These are phyloP conservation scores for Vitis hybrid DNA, from an alignment of 177 flowering plant species.

Conservation along the genomic window DNA sequence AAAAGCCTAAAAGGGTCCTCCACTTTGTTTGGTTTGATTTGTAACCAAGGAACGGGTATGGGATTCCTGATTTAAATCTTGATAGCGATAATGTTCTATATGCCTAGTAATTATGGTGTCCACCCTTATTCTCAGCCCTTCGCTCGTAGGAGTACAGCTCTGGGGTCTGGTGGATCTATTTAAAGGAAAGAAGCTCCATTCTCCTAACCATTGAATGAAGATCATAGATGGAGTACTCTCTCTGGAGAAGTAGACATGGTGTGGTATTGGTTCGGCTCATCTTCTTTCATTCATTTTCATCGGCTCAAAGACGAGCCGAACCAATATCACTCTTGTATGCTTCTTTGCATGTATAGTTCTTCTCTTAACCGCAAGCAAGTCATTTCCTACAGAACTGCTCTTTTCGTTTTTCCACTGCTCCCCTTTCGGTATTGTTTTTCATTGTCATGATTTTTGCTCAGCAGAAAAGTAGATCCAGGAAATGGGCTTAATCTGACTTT, in stretches of 20 bases:
- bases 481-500: too few relatives aligned
- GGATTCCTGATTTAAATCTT: constrained; percentile 9
- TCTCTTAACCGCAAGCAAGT: too few relatives aligned
- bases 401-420: too few relatives aligned
- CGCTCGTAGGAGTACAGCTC: too few relatives aligned
- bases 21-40: not conserved
- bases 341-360: constrained; percentile 10
- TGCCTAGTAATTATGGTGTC: not conserved
- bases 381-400: too few relatives aligned
- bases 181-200: constrained; percentile 6
- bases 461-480: too few relatives aligned
- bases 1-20: not conserved
- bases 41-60: not conserved
- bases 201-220: constrained; percentile 1
- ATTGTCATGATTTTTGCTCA: too few relatives aligned
- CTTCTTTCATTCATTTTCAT: constrained; percentile 4
- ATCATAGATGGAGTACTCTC: not conserved
- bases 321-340: constrained; percentile 55
- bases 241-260: constrained; percentile 43
- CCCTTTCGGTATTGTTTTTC: too few relatives aligned
- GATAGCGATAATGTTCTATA: constrained; percentile 4
- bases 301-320: constrained; percentile 43
- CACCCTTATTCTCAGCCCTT: not conserved
- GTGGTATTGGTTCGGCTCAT: constrained; percentile 54
- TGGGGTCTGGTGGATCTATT: not conserved